Conservation (phyloP, 805 yeast genomes). For the Teunomyces stri region DNA sequence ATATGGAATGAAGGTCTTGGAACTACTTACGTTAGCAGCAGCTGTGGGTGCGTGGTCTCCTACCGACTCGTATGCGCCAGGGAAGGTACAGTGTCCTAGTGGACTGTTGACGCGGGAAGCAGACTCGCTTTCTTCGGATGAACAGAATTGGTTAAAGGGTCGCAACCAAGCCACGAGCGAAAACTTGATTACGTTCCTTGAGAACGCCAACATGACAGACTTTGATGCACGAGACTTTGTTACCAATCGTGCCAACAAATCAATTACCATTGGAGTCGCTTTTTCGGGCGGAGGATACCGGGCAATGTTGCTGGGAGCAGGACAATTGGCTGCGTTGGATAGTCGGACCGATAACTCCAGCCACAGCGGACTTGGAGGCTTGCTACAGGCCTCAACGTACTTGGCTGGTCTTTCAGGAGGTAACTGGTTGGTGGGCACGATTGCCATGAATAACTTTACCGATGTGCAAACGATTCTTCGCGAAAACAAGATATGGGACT, state of each 20-base stretch:
- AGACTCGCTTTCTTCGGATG: constrained; percentile 42
- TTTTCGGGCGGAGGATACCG: constrained; percentile 89
- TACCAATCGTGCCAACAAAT: constrained; percentile 29
- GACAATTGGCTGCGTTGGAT: constrained; percentile 40
- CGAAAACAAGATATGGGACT: constrained; percentile 34
- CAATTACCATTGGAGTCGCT: constrained; percentile 52
- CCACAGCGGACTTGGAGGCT: constrained; percentile 37
- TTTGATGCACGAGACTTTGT: constrained; percentile 46
- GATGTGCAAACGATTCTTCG: constrained; percentile 42
- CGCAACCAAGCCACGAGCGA: constrained; percentile 47
- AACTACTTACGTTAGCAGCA: background rate
- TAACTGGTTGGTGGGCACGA: constrained; percentile 63
- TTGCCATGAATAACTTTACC: constrained; percentile 58
- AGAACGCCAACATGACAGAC: constrained; percentile 45
- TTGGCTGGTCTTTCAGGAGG: constrained; percentile 67
- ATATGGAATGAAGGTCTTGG: background rate
- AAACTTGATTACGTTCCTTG: constrained; percentile 45
- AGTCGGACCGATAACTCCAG: constrained; percentile 28
- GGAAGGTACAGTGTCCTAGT: constrained; percentile 51
- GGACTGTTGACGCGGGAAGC: constrained; percentile 46
- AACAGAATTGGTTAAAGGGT: constrained; percentile 50
- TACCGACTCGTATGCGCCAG: constrained; percentile 61
- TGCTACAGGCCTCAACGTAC: constrained; percentile 69
- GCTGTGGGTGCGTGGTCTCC: constrained; percentile 12
- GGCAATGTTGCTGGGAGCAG: constrained; percentile 66